Conservation (phyloP, 768 basidiomycete genomes). For the Phlebiopsis flavidoalba region DNA sequence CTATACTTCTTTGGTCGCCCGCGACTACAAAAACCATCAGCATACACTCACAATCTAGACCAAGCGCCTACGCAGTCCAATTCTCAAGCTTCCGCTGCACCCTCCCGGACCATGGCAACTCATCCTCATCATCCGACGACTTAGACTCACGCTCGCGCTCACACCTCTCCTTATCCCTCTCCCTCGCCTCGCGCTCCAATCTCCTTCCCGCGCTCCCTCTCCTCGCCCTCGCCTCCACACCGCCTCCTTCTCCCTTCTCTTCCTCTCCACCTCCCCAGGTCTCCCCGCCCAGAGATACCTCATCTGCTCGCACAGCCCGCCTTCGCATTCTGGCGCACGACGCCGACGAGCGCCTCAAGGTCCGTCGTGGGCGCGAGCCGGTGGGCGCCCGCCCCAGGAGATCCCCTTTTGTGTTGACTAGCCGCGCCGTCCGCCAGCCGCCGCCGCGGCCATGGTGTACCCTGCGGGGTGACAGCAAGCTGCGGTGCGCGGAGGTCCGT, state of each 20-base stretch:
- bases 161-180: slow-evolving; percentile 22
- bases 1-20: slow-evolving; percentile 30
- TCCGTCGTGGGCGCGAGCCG: slow-evolving; percentile 46
- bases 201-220: slow-evolving; percentile 28
- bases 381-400: slow-evolving; percentile 29
- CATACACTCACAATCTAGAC: background rate
- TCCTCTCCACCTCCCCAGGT: slow-evolving; percentile 22
- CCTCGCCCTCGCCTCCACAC: slow-evolving; percentile 31
- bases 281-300: slow-evolving; percentile 33
- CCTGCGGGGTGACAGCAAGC: too few species aligned
- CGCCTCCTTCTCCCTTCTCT: slow-evolving; percentile 32
- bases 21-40: slow-evolving; percentile 12
- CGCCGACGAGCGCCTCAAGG: slow-evolving; percentile 44
- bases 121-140: slow-evolving; percentile 23
- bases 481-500: slow-evolving; percentile 30
- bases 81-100: slow-evolving; percentile 44
- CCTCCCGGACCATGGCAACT: slow-evolving; percentile 36
- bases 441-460: too few species aligned
- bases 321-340: slow-evolving; percentile 31
- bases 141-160: slow-evolving; percentile 23
- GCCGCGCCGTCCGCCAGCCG: too few species aligned
- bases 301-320: slow-evolving; percentile 28
- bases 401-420: too few species aligned
- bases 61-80: slow-evolving; percentile 39
- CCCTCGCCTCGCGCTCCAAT: slow-evolving; percentile 30